Evolutionary conservation across 371 early-diverging fungal species (phyloP).

Genomic region (Mucor lusitanicus): DNA sequence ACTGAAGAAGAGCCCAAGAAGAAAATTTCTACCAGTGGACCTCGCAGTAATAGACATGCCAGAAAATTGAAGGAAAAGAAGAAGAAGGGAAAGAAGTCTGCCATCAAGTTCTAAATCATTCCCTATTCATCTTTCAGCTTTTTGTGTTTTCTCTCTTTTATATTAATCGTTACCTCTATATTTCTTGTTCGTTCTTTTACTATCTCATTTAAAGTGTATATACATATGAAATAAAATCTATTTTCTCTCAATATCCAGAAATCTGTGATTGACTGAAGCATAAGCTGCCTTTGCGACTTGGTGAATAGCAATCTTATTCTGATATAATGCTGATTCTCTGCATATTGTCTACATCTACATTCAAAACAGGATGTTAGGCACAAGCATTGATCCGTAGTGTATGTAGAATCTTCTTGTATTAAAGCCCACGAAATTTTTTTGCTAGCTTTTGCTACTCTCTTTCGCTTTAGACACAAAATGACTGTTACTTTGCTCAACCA

Average conservation of each 20-base stretch:
- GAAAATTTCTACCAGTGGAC: constrained; percentile 44
- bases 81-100: constrained; percentile 26
- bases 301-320: not conserved
- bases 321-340: not conserved
- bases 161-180: constrained; percentile 1
- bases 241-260: not conserved
- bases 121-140: not conserved
- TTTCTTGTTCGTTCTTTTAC: constrained; percentile 1
- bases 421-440: not conserved
- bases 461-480: constrained; percentile 21
- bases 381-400: not conserved
- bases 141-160: not conserved
- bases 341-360: not conserved
- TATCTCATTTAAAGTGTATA: not conserved
- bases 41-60: constrained; percentile 36
- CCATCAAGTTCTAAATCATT: constrained; percentile 23
- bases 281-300: not conserved
- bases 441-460: not conserved
- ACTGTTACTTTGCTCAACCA: constrained; percentile 44
- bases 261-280: no score
- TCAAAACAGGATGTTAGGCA: not conserved
- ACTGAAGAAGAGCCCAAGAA: constrained; percentile 10
- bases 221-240: not conserved
- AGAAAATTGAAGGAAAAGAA: constrained; percentile 42
- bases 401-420: not conserved